Conservation (phyloP, 176 grass and related monocot species). For the Bothriochloa decipiens region DNA sequence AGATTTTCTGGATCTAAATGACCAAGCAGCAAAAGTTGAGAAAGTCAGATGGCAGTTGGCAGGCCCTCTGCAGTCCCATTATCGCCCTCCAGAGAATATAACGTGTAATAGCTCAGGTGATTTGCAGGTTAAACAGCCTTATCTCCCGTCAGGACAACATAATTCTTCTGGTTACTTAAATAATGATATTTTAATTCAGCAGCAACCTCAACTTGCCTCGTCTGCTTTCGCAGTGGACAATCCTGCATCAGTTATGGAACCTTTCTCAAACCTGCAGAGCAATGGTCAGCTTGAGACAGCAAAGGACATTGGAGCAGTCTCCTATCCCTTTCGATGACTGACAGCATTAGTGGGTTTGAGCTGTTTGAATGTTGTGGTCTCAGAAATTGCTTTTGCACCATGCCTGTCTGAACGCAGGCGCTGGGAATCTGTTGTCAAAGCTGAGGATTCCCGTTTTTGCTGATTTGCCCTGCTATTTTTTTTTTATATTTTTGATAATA, state of each 20-base stretch:
- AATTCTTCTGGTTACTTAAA: conserved; percentile 36
- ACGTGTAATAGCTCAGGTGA: conserved; percentile 29
- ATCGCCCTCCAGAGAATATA: conserved; percentile 35
- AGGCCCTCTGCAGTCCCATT: conserved; percentile 40
- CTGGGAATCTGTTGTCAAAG: conserved; percentile 10
- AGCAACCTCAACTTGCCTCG: conserved; percentile 27
- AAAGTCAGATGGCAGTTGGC: conserved; percentile 44
- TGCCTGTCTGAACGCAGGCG: conserved; percentile 9
- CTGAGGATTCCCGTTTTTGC: conserved; percentile 29
- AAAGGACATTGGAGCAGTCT: conserved; percentile 29
- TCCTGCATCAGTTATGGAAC: conserved; percentile 38
- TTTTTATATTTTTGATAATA: background rate
- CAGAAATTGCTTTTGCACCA: conserved; percentile 20
- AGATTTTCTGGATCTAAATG: conserved; percentile 37
- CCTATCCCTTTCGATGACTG: conserved; percentile 35
- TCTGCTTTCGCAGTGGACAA: conserved; percentile 36
- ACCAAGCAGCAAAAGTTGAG: conserved; percentile 23
- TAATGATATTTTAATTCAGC: conserved; percentile 37
- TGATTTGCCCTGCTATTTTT: background rate
- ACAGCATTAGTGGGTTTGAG: conserved; percentile 1
- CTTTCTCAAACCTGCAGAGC: conserved; percentile 34
- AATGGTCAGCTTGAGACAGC: conserved; percentile 42
- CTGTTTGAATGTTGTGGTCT: conserved; percentile 13
- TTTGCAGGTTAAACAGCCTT: conserved; percentile 40
- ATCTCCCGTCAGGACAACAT: conserved; percentile 31